Conservation (phyloP, 768 basidiomycete species). For the Auricularia sp. region DNA sequence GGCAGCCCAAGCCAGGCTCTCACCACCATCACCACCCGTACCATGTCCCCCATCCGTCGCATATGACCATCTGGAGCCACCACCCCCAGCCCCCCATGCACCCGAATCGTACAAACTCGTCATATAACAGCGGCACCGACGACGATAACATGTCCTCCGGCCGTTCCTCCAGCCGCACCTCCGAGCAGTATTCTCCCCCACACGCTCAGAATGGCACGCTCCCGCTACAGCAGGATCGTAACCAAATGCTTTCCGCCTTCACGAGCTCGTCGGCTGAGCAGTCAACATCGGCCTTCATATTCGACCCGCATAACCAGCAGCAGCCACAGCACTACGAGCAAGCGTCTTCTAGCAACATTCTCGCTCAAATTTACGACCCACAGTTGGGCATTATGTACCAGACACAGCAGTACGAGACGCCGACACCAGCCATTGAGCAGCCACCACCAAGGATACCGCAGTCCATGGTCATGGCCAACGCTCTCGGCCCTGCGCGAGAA, state of each 20-base stretch:
- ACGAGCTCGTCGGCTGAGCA: too few species aligned
- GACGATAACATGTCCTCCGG: not conserved
- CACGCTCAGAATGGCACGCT: not conserved
- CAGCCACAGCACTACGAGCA: not conserved
- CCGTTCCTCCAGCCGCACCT: not conserved
- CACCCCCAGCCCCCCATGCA: not conserved
- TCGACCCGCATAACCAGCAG: too few species aligned
- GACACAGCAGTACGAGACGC: not conserved
- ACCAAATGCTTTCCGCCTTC: too few species aligned
- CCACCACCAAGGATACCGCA: not conserved
- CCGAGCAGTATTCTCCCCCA: not conserved
- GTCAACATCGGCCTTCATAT: too few species aligned
- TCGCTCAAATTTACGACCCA: not conserved
- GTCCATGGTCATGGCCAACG: not conserved
- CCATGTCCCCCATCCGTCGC: not conserved
- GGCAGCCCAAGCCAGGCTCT: slow-evolving; percentile 40
- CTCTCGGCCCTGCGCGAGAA: slow-evolving; percentile 29
- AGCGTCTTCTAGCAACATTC: not conserved
- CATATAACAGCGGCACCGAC: not conserved
- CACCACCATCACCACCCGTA: not conserved
- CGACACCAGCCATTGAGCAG: not conserved
- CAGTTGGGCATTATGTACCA: not conserved
- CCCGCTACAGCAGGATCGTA: not conserved
- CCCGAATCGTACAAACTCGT: not conserved
- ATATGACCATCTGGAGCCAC: not conserved